A percentile compares a stretch with the other conserved stretches of the same genome.
Conservation (phyloP, 108 stramenopile genomes). For the Bacterosira constricta region DNA sequence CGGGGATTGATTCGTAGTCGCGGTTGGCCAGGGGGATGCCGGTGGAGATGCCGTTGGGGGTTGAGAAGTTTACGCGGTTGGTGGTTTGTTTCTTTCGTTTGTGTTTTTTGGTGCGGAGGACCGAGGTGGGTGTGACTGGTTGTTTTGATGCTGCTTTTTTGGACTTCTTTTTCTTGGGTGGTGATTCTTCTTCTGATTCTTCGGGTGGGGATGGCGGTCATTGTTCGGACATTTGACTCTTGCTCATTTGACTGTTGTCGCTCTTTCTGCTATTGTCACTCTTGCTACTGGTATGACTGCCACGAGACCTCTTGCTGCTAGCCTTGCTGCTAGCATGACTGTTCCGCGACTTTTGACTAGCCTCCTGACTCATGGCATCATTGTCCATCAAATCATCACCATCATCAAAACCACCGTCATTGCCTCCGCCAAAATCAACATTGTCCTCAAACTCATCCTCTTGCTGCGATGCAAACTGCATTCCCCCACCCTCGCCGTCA, state of each 20-base stretch:
- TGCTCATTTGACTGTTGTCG: no score
- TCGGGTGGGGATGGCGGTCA: no score
- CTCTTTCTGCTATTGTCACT: no score
- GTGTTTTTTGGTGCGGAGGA: slow-evolving; percentile 23
- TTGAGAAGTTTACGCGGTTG: slow-evolving; percentile 41
- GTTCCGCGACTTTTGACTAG: background rate
- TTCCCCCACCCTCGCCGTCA: slow-evolving; percentile 27
- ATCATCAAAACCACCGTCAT: slow-evolving; percentile 14
- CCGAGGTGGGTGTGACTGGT: slow-evolving; percentile 45
- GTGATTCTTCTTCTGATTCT: slow-evolving; percentile 12
- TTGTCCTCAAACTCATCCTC: slow-evolving; percentile 18
- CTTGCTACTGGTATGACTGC: background rate
- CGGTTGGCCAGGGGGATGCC: slow-evolving; percentile 61
- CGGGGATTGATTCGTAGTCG: slow-evolving; percentile 64
- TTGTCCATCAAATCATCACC: slow-evolving; percentile 20
- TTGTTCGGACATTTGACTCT: no score
- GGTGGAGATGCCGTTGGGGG: slow-evolving; percentile 49
- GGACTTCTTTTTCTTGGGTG: slow-evolving; percentile 24
- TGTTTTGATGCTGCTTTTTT: slow-evolving; percentile 27
- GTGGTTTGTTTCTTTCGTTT: slow-evolving; percentile 15
- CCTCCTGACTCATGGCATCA: slow-evolving; percentile 16
- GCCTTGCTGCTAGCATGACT: background rate
- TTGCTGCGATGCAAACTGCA: slow-evolving; percentile 33
- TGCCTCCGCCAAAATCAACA: slow-evolving; percentile 2
- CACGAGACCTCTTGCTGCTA: slow-evolving; percentile 4